phyloP scores from a whole-genome alignment of 108 stramenopile genomes.

The Skeletonema grethae region DNA sequence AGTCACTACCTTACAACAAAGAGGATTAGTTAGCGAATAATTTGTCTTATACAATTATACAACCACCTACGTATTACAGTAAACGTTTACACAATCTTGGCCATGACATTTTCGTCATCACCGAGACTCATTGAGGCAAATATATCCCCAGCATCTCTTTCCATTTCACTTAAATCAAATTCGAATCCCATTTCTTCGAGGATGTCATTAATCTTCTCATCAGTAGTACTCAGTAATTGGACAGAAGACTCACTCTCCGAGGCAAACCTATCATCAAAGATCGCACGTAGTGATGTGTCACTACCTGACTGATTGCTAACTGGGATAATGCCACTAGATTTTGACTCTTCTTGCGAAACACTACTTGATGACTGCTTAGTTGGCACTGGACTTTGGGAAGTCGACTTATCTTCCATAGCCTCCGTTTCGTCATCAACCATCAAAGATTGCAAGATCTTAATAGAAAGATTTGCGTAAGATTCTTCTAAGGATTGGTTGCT shows the following conservation, averaged over 20 bases:
- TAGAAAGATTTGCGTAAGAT: not conserved
- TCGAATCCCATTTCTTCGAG: slow-evolving; percentile 38
- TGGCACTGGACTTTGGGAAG: not conserved
- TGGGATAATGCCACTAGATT: not conserved
- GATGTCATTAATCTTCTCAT: slow-evolving; percentile 71
- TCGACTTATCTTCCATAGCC: not conserved
- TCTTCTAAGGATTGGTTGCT: not conserved
- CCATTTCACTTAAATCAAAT: not conserved
- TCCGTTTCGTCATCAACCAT: not conserved
- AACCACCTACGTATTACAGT: too few relatives aligned
- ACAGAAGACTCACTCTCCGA: not conserved
- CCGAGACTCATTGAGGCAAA: too few relatives aligned
- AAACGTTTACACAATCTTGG: too few relatives aligned
- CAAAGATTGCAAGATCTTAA: not conserved
- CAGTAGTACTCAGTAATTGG: slow-evolving; percentile 32
- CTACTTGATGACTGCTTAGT: not conserved
- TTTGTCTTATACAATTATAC: too few relatives aligned
- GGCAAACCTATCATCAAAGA: not conserved
- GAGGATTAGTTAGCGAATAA: too few relatives aligned
- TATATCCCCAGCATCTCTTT: too few relatives aligned
- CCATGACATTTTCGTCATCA: too few relatives aligned
- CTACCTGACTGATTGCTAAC: not conserved
- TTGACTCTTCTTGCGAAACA: not conserved
- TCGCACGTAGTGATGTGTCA: not conserved
- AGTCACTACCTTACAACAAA: too few relatives aligned